Conservation (phyloP, 306 rosid species). For the Nissolia schottii region DNA sequence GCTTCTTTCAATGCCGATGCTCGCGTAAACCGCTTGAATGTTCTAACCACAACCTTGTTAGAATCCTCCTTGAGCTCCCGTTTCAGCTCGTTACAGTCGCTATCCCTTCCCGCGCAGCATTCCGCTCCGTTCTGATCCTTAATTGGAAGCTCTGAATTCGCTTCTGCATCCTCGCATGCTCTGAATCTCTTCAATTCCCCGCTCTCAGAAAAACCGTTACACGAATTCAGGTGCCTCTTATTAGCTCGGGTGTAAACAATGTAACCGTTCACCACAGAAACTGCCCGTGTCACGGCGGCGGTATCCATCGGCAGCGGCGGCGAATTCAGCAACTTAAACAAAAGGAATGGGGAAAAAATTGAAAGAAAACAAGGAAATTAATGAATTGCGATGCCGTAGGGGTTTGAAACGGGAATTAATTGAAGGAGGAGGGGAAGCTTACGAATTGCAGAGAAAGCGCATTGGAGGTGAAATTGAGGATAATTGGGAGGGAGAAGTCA, state of each 20-base stretch:
- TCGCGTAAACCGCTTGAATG: conserved; percentile 38
- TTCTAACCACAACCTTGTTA: conserved; percentile 3
- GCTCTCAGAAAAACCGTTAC: conserved; percentile 13
- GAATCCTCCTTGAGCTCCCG: neutral
- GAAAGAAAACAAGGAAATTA: neutral
- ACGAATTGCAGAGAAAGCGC: conserved; percentile 24
- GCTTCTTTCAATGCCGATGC: conserved; percentile 29
- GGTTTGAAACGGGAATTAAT: neutral
- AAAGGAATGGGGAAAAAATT: neutral
- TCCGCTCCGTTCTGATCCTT: conserved; percentile 1
- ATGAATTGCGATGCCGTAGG: neutral
- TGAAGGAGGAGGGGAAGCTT: neutral
- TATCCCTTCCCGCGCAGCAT: neutral
- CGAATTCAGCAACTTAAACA: conserved; percentile 14
- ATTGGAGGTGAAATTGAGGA: conserved; percentile 18
- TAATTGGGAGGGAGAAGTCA: neutral
- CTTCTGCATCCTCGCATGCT: conserved; percentile 2
- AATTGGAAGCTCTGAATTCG: neutral
- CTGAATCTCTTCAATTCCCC: conserved; percentile 14
- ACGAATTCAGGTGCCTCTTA: conserved; percentile 36
- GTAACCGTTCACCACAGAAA: conserved; percentile 53
- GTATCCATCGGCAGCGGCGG: conserved; percentile 30
- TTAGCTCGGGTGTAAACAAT: conserved; percentile 72
- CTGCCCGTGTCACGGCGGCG: conserved; percentile 34
- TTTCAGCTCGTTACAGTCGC: conserved; percentile 7